Evolutionary conservation across 1,284 basidiomycete genomes (phyloP).

Genomic region (Rhodotorula sp.): DNA sequence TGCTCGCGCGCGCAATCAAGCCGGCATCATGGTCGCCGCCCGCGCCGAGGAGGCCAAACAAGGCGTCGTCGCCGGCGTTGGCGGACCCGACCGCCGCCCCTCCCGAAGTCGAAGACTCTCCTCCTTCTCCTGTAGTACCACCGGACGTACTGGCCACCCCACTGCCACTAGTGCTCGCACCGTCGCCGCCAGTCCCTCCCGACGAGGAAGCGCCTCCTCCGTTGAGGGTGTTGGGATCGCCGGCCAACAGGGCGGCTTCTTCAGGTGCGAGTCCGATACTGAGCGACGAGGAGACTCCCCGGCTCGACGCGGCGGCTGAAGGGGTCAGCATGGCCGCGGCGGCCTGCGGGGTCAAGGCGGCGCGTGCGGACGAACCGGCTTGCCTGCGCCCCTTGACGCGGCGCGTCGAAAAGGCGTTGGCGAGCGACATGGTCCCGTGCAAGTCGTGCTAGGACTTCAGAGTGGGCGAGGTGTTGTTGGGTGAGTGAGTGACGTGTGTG

Average conservation of each 20-base stretch:
- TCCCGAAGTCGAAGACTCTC: neutral
- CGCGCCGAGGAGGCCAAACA: neutral
- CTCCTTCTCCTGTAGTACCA: neutral
- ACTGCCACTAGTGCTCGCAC: neutral
- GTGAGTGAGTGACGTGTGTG: neutral
- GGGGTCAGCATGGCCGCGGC: conserved; percentile 13
- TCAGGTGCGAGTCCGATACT: conserved; percentile 8
- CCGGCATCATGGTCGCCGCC: neutral
- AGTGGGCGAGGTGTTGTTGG: neutral
- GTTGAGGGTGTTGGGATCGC: neutral
- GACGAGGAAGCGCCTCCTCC: neutral
- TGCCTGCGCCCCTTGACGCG: conserved; percentile 8
- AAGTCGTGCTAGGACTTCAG: no score
- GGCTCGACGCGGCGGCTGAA: neutral
- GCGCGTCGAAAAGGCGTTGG: conserved; percentile 18
- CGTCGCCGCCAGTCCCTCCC: neutral
- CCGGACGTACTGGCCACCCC: no score
- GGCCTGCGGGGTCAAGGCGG: conserved; percentile 11
- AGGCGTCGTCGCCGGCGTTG: neutral
- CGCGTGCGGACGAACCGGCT: conserved; percentile 8
- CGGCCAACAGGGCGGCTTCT: conserved; percentile 3
- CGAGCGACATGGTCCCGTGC: conserved; percentile 11
- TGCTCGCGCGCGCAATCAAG: neutral
- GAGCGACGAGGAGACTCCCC: neutral
- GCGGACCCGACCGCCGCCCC: no score